Conservation (phyloP, 2,329 filamentous ascomycete species). For the Macrophomina pseudophaseolina region DNA sequence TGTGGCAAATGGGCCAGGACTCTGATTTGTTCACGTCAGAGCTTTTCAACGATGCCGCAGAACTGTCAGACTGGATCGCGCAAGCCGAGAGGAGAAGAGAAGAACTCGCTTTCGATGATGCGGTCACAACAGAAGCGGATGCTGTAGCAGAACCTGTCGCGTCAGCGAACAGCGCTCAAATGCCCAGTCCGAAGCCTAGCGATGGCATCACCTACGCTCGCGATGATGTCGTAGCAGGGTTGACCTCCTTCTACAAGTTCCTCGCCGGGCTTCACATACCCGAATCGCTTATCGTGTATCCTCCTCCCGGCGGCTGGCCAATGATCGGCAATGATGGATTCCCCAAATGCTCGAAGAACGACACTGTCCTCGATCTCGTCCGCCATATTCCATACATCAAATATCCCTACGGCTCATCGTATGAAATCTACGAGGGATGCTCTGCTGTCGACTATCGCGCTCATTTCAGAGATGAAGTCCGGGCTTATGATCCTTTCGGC, state of each 20-base stretch:
- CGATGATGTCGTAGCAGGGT: conserved; percentile 25
- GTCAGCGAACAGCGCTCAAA: no score
- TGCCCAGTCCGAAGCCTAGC: neutral
- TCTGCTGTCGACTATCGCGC: neutral
- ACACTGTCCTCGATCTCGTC: conserved; percentile 28
- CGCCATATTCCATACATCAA: conserved; percentile 28
- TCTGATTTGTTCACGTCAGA: no score
- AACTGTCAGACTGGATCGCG: no score
- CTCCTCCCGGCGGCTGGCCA: conserved; percentile 28
- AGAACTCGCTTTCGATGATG: no score
- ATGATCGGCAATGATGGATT: conserved; percentile 26
- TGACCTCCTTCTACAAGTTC: conserved; percentile 29
- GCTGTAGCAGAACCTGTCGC: no score
- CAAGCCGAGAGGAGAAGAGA: no score
- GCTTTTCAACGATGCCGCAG: no score
- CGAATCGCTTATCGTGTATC: conserved; percentile 21
- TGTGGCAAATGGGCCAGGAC: no score
- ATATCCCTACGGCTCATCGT: neutral
- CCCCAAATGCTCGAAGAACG: conserved; percentile 7
- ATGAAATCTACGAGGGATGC: neutral
- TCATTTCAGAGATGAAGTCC: no score
- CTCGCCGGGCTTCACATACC: conserved; percentile 28
- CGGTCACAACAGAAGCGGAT: no score
- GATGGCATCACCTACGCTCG: neutral
- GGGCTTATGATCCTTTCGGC: no score